These are phyloP conservation scores for Dissoconium aciculare DNA, from an alignment of 2,329 filamentous ascomycete species.

Conservation along the genomic window DNA sequence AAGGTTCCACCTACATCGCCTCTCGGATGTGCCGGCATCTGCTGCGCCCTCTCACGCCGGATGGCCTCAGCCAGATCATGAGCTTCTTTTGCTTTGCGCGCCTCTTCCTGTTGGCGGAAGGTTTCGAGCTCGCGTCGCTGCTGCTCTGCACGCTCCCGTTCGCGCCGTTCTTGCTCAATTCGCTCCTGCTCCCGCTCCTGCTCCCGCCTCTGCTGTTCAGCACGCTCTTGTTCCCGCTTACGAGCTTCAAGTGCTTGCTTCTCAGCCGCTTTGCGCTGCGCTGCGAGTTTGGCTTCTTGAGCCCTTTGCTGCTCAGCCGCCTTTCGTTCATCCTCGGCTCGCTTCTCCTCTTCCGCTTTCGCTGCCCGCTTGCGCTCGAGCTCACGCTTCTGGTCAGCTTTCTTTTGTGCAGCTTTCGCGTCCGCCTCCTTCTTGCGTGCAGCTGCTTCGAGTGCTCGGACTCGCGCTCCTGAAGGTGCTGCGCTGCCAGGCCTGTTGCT, in stretches of 20 bases:
- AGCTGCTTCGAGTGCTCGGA: slow-evolving; percentile 51
- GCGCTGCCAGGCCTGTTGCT: slow-evolving; percentile 21
- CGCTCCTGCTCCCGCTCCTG: slow-evolving; percentile 26
- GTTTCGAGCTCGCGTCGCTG: slow-evolving; percentile 5
- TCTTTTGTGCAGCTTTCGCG: slow-evolving; percentile 62
- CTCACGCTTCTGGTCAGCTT: slow-evolving; percentile 67
- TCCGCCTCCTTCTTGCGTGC: slow-evolving; percentile 75
- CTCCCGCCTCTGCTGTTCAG: slow-evolving; percentile 24
- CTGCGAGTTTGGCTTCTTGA: slow-evolving; percentile 24
- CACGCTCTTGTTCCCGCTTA: slow-evolving; percentile 26
- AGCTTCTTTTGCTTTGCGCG: slow-evolving; percentile 18
- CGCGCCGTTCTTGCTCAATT: slow-evolving; percentile 13
- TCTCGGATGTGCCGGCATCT: slow-evolving; percentile 25
- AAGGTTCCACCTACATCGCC: slow-evolving; percentile 37
- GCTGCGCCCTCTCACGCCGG: slow-evolving; percentile 22
- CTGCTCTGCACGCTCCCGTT: slow-evolving; percentile 24
- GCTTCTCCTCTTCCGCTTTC: slow-evolving; percentile 46
- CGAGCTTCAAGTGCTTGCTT: slow-evolving; percentile 34
- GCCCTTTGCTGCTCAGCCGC: slow-evolving; percentile 25
- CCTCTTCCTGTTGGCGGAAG: slow-evolving; percentile 14
- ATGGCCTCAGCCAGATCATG: slow-evolving; percentile 24
- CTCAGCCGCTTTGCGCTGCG: slow-evolving; percentile 25
- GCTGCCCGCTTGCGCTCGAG: slow-evolving; percentile 61
- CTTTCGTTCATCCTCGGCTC: slow-evolving; percentile 25
- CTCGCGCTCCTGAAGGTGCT: slow-evolving; percentile 37